Evolutionary conservation across 108 stramenopile genomes (phyloP).

Genomic region (Phaeodactylum tricornutum): DNA sequence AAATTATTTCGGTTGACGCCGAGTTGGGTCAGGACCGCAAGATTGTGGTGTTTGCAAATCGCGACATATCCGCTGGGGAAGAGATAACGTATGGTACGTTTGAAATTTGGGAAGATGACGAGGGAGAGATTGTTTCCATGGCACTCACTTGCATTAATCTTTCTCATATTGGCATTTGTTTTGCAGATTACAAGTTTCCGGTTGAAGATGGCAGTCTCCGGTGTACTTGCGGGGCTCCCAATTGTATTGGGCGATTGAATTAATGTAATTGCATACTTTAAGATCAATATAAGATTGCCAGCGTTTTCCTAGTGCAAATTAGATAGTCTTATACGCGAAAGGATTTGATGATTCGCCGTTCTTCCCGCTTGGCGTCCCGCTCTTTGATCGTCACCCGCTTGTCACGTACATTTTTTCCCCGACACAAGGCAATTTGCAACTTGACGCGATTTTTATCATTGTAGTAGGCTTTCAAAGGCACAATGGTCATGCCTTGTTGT

Average conservation of each 20-base stretch:
- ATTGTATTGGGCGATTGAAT: conserved; percentile 71
- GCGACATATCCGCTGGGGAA: conserved; percentile 72
- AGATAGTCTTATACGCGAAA: too few relatives aligned
- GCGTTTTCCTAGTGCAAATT: too few relatives aligned
- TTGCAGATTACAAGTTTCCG: conserved; percentile 87
- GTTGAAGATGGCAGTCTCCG: conserved; percentile 65
- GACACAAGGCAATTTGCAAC: conserved; percentile 68
- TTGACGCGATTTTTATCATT: conserved; percentile 74
- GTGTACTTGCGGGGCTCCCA: conserved; percentile 69
- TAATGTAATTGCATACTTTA: too few relatives aligned
- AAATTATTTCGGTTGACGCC: conserved; percentile 58
- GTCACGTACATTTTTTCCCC: conserved; percentile 78
- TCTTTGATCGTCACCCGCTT: conserved; percentile 73
- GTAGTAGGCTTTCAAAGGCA: conserved; percentile 81
- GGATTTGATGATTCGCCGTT: conserved; percentile 61
- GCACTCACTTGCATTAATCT: neutral
- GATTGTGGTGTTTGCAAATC: conserved; percentile 82
- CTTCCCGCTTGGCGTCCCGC: conserved; percentile 64
- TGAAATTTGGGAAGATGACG: neutral
- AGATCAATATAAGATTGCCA: too few relatives aligned
- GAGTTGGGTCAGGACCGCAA: conserved; percentile 48
- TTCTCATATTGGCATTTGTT: neutral
- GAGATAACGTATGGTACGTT: conserved; percentile 72
- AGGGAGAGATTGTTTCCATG: too few relatives aligned
- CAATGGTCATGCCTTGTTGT: conserved; percentile 50